Base-by-base conservation (phyloP, 1,284 basidiomycete species). In the Porodaedalea pini region DNA sequence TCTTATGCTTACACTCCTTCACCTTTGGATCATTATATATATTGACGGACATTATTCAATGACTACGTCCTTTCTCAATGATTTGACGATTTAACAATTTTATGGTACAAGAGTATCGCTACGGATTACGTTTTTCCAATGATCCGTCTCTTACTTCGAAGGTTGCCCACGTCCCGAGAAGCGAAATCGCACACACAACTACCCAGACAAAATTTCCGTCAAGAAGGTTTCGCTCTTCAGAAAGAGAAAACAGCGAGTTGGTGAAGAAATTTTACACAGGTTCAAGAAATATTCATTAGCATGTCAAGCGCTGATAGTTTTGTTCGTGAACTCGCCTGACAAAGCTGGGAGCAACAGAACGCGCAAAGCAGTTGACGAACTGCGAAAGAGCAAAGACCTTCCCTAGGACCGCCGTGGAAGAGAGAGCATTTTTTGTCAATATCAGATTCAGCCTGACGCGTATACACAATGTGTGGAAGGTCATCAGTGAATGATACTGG, bases 301-400 rank as follows among this genome's bases (percentile, higher is more conserved):
- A 3, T 53, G 23, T 19, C 10, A n/a, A n/a, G n/a, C 29, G 15
- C 19, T 5, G 3, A 43, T 23, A 10, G 6, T 15, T 43, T 11
- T 15, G 8, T 11, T n/a, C 6, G 29, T 27, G 2, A 17, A 21
- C 53, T 13, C 47, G 47, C 53, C 62, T 63, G 25, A 60, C 61
- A 37, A 63, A 63, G 11, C 59, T 59, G 11, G 62, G 62, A 21
- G 58, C 55, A 17, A 53, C 23, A 17, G 61, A 51, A 15, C 62
- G 44, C 34, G 61, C 54, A 31, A 62, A 17, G 56, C 62, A 63
- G 37, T 58, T 58, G 34, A 62, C 59, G 21, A 51, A 56, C 36
- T 63, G 62, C 17, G 55, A 48, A 10, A 63, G 55, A n/a, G 57
- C 61, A n/a, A 62, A 62, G 27, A 61, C 62, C 25, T 59, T 60